Evolutionary conservation across 768 basidiomycete genomes (phyloP), one percentile per base, ranked within the genome.

Genomic region (Agrocybe pediades): DNA sequence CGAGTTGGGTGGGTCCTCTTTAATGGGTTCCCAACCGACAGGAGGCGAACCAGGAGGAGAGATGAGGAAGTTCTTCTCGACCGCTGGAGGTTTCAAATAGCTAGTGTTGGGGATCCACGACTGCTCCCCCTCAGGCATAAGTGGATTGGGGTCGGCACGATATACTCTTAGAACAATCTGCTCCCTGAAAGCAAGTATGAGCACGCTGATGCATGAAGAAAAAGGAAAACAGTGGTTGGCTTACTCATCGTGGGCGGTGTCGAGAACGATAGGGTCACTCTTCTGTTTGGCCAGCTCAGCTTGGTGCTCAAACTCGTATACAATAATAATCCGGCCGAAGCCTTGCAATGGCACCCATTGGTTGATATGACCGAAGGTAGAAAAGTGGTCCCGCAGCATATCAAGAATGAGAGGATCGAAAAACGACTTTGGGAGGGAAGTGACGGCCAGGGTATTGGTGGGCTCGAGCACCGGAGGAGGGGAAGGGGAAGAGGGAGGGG

Each of bases 41-140:
- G 97, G 97, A 0, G 97, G 97, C 0, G 95, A 97, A 4, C 97
- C 97, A 3, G 97, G 97, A 0, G 97, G 97, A 0, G 97, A 98
- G 58, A 99, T 95, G 43, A 99, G 80, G 72, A 98, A 98, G 73
- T 98, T 98, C 72, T 93, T 93, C 62, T 95, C 90, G 33, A 86
- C 60, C 0, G 80, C 72, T 0, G 96, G 96, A 0, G 95, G 93
- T 39, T 78, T 82, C 29, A 95, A 81, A 62, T 86, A 84, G 61
- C 79, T 74, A n/a, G 65, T 70, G 33, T 69, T 72, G 19, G 76
- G 75, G n/a, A 77, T 62, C 56, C 62, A 64, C 9, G 61, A 65
- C 46, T 51, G 62, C 15, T 65, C 63, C 21, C 66, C 66, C 20
- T 57, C 62, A 2, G 69, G 69, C 49, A 79, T 72, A 44, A 91